Conservation (phyloP, 169 alveolate species). For the Blepharisma undulans region DNA sequence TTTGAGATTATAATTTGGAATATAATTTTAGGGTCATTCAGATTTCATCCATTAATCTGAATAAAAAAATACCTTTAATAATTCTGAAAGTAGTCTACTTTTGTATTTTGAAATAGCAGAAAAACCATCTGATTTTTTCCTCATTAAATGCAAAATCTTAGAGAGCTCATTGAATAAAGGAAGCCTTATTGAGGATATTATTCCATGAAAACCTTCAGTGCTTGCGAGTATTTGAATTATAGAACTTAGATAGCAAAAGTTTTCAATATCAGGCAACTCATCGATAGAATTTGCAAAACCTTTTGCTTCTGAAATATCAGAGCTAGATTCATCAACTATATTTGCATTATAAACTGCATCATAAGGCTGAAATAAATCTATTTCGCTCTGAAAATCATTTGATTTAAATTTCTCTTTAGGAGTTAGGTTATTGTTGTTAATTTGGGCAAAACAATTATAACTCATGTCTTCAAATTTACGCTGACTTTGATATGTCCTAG, state of each 20-base stretch:
- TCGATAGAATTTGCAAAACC: too few species aligned
- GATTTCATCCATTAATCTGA: not conserved
- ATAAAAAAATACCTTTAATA: not conserved
- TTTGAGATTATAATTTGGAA: not conserved
- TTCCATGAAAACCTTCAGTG: not conserved
- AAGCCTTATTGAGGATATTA: not conserved
- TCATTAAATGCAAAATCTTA: not conserved
- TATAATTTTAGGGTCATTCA: not conserved
- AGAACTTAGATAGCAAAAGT: not conserved
- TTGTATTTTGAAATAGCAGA: not conserved
- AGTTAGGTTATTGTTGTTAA: too few species aligned
- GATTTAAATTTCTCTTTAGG: too few species aligned
- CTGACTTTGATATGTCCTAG: too few species aligned
- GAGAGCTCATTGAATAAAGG: not conserved
- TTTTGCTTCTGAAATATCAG: too few species aligned
- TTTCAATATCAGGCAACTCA: too few species aligned
- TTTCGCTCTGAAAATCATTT: too few species aligned
- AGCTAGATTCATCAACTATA: too few species aligned
- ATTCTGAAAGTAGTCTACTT: not conserved
- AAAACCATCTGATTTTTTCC: not conserved
- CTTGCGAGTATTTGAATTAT: not conserved
- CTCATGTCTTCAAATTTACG: too few species aligned
- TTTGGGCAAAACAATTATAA: too few species aligned
- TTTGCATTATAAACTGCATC: too few species aligned
- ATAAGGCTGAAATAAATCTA: too few species aligned